Evolutionary conservation across 768 basidiomycete species (phyloP), one percentile per base, ranked within the genome.

Genomic region (Neoboletus subvelutipes): DNA sequence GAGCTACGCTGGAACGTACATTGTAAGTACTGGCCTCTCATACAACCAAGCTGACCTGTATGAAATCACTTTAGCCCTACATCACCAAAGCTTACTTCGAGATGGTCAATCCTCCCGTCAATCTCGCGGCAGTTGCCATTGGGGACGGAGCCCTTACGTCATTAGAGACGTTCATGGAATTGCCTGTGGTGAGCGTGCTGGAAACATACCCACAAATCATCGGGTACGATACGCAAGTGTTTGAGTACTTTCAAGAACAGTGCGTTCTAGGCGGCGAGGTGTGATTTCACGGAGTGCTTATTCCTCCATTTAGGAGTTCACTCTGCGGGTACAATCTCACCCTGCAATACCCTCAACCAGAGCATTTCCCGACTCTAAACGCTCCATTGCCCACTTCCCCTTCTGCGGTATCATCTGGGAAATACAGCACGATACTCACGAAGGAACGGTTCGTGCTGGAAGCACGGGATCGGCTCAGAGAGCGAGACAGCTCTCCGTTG

Each of bases 1-100:
- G 70, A 87, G 85, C 64, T 90, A 89, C 69, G 82, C 88, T 22
- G 88, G 88, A 26, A 79, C 75, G 48, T 88, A 83, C 61, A 88
- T 89, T 47, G 83, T 83, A 61, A 56, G 82, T 68, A 7, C 45
- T 24, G 24, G 28, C 43, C 45, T 86, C 83, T 33, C 20, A 5
- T 8, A 3, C n/a, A 15, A 17, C 18, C 15, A 17, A 34, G 39
- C 17, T 9, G 18, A 39, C 49, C 12, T 13, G 5, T 43, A 2
- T 26, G 15, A 54, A 5, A 18, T 18, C 2, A 5, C 7, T 74
- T 84, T 10, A 89, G 86, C 87, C 88, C 4, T 89, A 90, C 65
- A 90, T 91, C 63, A 75, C 85, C 57, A 87, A 88, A 69, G 72
- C 85, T 8, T 85, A 87, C 66, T 86, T 91, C 62, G 75, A 71